Percentiles rank a stretch among this genome's conserved stretches.
phyloP scores from a whole-genome alignment of 306 rosid species.

The Casuarina cunninghamiana region DNA sequence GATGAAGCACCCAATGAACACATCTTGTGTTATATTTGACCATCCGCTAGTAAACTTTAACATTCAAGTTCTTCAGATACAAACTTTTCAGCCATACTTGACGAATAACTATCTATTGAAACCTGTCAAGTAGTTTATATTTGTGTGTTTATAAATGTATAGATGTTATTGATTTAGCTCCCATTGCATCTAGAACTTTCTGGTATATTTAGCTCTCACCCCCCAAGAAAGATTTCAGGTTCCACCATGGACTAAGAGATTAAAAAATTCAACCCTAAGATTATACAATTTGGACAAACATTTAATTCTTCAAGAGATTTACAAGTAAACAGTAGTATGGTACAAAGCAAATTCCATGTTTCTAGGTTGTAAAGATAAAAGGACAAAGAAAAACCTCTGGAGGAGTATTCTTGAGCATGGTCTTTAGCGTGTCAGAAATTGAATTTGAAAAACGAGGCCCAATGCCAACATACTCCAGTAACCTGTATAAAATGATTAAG shows the following conservation, averaged over 20 bases:
- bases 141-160: neutral
- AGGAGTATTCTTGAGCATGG: slow-evolving; percentile 89
- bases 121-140: neutral
- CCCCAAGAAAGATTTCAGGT: neutral
- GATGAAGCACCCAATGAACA: slow-evolving; percentile 11
- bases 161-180: neutral
- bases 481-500: slow-evolving; percentile 42
- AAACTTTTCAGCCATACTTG: neutral
- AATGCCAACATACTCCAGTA: slow-evolving; percentile 84
- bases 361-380: slow-evolving; percentile 11
- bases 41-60: too few relatives aligned
- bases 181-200: neutral
- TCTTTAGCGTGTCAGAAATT: slow-evolving; percentile 81
- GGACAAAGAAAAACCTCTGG: slow-evolving; percentile 64
- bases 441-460: slow-evolving; percentile 95
- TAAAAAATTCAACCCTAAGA: neutral
- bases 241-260: neutral
- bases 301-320: neutral
- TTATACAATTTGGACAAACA: neutral
- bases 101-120: neutral
- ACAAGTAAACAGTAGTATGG: slow-evolving; percentile 7
- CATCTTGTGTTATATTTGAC: too few relatives aligned
- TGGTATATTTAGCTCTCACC: neutral
- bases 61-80: neutral
- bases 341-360: slow-evolving; percentile 1